phyloP scores from a whole-genome alignment of 1,284 basidiomycete genomes.

The Coniophora puteana region DNA sequence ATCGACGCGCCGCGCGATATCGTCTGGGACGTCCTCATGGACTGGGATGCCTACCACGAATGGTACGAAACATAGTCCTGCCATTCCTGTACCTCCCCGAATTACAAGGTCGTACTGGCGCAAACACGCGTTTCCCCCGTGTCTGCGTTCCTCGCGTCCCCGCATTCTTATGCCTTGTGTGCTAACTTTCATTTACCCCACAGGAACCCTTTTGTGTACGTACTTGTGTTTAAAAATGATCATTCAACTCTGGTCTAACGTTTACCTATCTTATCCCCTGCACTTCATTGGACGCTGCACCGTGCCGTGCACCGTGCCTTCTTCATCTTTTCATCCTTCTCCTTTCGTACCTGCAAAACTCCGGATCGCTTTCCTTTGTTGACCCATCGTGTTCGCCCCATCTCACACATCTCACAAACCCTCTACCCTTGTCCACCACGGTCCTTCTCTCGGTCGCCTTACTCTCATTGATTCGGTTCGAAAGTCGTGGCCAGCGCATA shows the following conservation, averaged over 20 bases:
- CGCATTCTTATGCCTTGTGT: too few relatives aligned
- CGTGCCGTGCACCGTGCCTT: too few relatives aligned
- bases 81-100: not conserved
- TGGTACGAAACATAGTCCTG: slow-evolving; percentile 19
- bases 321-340: too few relatives aligned
- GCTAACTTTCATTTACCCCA: not conserved
- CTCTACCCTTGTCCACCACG: too few relatives aligned
- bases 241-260: slow-evolving; percentile 1
- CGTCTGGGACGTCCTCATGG: slow-evolving; percentile 31
- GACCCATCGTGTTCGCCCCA: too few relatives aligned
- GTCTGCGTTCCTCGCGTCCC: too few relatives aligned
- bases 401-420: too few relatives aligned
- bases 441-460: too few relatives aligned
- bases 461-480: not conserved
- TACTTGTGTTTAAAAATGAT: slow-evolving; percentile 7
- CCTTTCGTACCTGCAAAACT: too few relatives aligned
- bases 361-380: too few relatives aligned
- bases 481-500: slow-evolving; percentile 53
- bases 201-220: slow-evolving; percentile 71
- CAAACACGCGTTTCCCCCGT: too few relatives aligned
- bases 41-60: slow-evolving; percentile 29
- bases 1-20: slow-evolving; percentile 31
- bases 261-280: not conserved
- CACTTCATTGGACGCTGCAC: too few relatives aligned
- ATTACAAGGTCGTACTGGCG: not conserved